Evolutionary conservation across 2,329 filamentous ascomycete genomes (phyloP), one percentile per base, ranked within the genome.

Genomic region (Fusarium pseudoanthophilum): DNA sequence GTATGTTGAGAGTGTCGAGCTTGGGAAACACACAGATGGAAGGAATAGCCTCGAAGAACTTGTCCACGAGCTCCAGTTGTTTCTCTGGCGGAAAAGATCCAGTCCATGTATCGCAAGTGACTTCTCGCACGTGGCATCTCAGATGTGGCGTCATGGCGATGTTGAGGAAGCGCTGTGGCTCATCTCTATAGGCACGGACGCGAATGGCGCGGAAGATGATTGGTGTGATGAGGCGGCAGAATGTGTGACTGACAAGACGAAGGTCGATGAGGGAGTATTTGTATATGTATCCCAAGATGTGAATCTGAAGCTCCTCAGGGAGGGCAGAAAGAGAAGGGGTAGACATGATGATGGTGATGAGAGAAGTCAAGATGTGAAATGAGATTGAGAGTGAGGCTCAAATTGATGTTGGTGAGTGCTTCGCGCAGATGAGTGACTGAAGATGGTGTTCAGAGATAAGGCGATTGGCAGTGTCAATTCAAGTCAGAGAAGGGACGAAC

Each of bases 41-140:
- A 7, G 64, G 59, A 4, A 75, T 16, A 1, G 64, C 53, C 3
- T 43, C 9, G 5, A 74, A 21, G n/a, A 75, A 75, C 15, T 20
- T 7, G 5, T 20, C 36, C 11, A 24, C 11, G 32, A 28, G 24
- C 24, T 53, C 32, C 3, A 3, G 18, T 4, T n/a, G 49, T 36
- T 53, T 52, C 2, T 36, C 4, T 20, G 2, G 11, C 4, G n/a
- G 18, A 11, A 7, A 36, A 15, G 26, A 30, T 42, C 20, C 52
- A n/a, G 52, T 42, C 55, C 55, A 58, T 4, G 55, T 58, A 49
- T 74, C 71, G 34, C 56, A 61, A 5, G 67, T 70, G 7, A 67
- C 34, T 16, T 71, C 67, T 8, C 51, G 60, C 7, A 71, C 56
- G 18, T 60, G 48, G 3, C 2, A 14, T 18, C 60, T 16, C 11